Evolutionary conservation across 352 stramenopile species (phyloP), one percentile per base, ranked within the genome.

Genomic region (Phytophthora fragariaefolia): DNA sequence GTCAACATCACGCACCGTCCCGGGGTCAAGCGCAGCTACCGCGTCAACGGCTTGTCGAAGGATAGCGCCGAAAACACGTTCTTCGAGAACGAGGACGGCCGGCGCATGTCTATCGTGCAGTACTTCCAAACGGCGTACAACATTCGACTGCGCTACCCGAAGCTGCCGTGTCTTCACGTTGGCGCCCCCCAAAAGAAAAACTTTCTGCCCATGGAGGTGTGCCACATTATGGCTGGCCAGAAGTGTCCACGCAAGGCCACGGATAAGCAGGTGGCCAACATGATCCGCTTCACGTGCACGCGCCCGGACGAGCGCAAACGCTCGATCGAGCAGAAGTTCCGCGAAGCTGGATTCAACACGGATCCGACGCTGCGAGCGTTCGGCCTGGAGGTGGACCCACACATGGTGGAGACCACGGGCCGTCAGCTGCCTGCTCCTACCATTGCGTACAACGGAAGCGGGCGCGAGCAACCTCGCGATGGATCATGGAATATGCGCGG

Each of bases 121-220:
- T 95, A 93, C 55, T 93, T 92, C 61, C 58, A 74, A 6, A 56
- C 58, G 13, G 66, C 71, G 10, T 90, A 93, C 55, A 80, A 85
- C 1, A 43, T 84, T 2, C 65, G 62, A 6, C 78, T 95, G 0
- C 74, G 74, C 43, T 94, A 95, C 56, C 89, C 89, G 1, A 74
- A 78, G 6, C 58, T 96, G 30, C 89, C 89, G 32, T 94, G 86
- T 70, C 69, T 96, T 4, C 85, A 93, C 49, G 87, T 96, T 17
- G 89, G 89, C 13, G 86, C 85, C 1, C 62, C 74, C 7, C 73
- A 89, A 18, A 93, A 91, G 62, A 83, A 86, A 38, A 94, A 83
- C 42, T 96, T 91, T 45, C 54, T 95, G 56, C 89, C 89, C 6
- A 91, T 96, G 58, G 89, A 96, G 55, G 84, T 95, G 0, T 96